Conservation (phyloP, 1,284 basidiomycete species). For the Leccinum insolens region DNA sequence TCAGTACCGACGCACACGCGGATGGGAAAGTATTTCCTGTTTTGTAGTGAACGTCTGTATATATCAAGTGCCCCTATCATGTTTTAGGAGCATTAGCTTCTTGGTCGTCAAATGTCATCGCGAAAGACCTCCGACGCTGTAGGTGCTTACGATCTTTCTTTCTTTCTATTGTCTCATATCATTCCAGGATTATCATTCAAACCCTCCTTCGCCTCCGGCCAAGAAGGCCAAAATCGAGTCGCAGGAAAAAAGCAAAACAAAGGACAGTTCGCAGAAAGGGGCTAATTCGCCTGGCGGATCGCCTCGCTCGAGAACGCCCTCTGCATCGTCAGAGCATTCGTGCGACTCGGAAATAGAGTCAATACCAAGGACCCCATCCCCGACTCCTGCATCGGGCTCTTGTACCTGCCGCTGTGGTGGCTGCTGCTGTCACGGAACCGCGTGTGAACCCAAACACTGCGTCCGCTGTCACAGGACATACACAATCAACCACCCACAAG, state of each 20-base stretch:
- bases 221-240: not conserved
- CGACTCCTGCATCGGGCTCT: constrained; percentile 1
- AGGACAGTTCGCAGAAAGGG: not conserved
- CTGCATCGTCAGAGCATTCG: not conserved
- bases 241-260: not conserved
- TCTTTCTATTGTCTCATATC: not conserved
- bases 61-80: not conserved
- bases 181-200: not conserved
- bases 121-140: not conserved
- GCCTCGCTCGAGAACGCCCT: not conserved
- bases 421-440: constrained; percentile 11
- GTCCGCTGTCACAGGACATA: constrained; percentile 10
- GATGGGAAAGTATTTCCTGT: constrained; percentile 16
- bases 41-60: constrained; percentile 5
- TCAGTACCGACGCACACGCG: not conserved
- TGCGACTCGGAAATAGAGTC: not conserved
- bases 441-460: constrained; percentile 6
- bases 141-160: not conserved
- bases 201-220: not conserved
- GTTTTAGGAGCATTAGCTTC: not conserved
- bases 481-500: constrained; percentile 8
- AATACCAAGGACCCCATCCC: not conserved
- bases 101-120: not conserved
- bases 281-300: not conserved
- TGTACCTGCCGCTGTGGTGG: constrained; percentile 8